Evolutionary conservation across 176 grass and related monocot genomes (phyloP), one percentile per base, ranked within the genome.

Genomic region (Triticum turgidum): DNA sequence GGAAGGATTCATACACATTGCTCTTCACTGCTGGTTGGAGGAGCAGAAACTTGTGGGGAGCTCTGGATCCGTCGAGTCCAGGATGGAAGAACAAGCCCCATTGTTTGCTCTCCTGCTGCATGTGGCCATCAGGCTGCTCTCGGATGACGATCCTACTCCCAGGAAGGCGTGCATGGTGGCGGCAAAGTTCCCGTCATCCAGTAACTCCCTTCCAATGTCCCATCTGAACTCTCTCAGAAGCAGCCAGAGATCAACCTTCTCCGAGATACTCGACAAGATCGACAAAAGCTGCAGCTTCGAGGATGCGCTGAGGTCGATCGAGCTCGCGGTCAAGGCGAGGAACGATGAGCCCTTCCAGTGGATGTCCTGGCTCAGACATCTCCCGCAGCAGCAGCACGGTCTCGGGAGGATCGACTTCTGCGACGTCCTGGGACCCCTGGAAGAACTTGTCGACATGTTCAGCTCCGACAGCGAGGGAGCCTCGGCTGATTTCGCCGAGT

Each of bases 1-100:
- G 97, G 93, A 94, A 90, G 97, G 97, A 69, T 96, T 98, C 44
- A 17, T 78, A 11, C 96, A 98, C 77, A 84, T 94, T 34, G 90
- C 96, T 17, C 88, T 98, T 39, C 88, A 96, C 80, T 94, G 82
- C 56, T 96, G 97, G 92, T 65, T 38, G 9, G 80, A 91, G 85
- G 82, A 91, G 82, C 81, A 83, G 33, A 86, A 83, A 41, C 62
- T 89, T 89, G 27, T 33, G 72, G 12, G 32, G 71, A 64, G 25
- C 69, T 24, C 51, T 84, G 22, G 7, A 13, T 54, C 67, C 25
- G 1, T 51, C 18, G 10, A 18, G 77, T 78, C 80, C 27, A 69
- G 52, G 61, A 0, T 32, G 10, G 75, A 84, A 73, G 81, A 41
- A 6, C 61, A 27, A 80, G 81, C 49, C 83, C 41, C 81, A 11